Evolutionary conservation across 2,329 filamentous ascomycete species (phyloP).

Genomic region (Nemania bipapillata): DNA sequence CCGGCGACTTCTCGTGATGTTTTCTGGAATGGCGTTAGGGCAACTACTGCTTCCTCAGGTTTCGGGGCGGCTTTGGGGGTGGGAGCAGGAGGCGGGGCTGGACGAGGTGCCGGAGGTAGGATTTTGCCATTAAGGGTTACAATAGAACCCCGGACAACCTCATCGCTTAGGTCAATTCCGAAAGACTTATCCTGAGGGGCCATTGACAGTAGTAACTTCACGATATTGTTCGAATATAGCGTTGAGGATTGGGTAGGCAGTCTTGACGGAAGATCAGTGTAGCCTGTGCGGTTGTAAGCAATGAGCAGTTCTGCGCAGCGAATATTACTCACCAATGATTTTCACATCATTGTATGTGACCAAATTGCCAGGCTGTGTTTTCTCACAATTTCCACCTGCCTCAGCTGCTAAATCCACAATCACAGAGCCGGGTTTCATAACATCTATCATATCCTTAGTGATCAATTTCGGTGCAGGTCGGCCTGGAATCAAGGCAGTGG

Average conservation of each 20-base stretch:
- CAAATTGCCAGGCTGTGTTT: constrained; percentile 78
- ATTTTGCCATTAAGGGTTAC: constrained; percentile 82
- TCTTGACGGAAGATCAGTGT: constrained; percentile 87
- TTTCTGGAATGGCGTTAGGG: constrained; percentile 84
- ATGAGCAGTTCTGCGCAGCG: not conserved
- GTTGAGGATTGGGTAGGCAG: constrained; percentile 90
- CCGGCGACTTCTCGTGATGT: constrained; percentile 78
- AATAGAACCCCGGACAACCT: constrained; percentile 86
- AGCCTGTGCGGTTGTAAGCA: constrained; percentile 62
- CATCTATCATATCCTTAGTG: constrained; percentile 79
- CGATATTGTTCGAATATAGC: constrained; percentile 93
- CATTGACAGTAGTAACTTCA: constrained; percentile 86
- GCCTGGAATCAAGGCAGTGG: constrained; percentile 89
- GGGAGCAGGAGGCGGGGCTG: constrained; percentile 66
- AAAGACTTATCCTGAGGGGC: constrained; percentile 80
- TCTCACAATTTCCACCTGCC: constrained; percentile 87
- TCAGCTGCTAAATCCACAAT: constrained; percentile 89
- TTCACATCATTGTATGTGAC: constrained; percentile 80
- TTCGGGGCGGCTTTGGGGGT: constrained; percentile 55
- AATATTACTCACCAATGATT: constrained; percentile 72
- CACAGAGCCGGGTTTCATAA: constrained; percentile 90
- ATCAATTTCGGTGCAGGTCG: constrained; percentile 85
- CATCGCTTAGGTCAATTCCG: constrained; percentile 81
- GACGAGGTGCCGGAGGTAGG: constrained; percentile 77
- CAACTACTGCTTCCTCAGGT: constrained; percentile 67